A percentile compares a stretch with the other conserved stretches of the same genome.
Evolutionary conservation across 108 stramenopile genomes (phyloP).

Genomic region (Bacterosira constricta): DNA sequence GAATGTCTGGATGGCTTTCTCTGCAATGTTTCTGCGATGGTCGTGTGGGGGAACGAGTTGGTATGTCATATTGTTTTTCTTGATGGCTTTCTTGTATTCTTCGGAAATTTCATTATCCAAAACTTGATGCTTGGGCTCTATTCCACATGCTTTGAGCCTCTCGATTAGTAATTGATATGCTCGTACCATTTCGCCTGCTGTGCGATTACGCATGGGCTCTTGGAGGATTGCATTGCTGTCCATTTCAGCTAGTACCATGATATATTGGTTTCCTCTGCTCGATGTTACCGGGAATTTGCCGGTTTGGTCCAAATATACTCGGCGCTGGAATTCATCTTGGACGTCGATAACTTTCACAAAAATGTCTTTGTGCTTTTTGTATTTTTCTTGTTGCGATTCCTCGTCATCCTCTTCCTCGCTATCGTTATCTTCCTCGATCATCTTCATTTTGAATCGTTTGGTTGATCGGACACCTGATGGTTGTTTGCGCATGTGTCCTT

Average conservation of each 20-base stretch:
- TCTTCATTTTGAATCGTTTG: too few relatives aligned
- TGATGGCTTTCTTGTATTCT: conserved; percentile 20
- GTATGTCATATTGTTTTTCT: neutral
- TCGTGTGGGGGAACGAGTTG: conserved; percentile 34
- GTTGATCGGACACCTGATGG: conserved; percentile 11
- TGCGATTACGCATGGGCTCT: conserved; percentile 18
- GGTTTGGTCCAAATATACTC: too few relatives aligned
- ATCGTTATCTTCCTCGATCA: too few relatives aligned
- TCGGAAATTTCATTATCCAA: conserved; percentile 35
- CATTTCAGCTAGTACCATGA: conserved; percentile 44
- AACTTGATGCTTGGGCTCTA: too few relatives aligned
- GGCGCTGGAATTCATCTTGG: too few relatives aligned
- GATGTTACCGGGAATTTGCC: too few relatives aligned
- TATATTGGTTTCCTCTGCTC: conserved; percentile 55
- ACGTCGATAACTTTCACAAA: too few relatives aligned
- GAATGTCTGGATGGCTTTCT: conserved; percentile 64
- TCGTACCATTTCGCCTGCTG: neutral
- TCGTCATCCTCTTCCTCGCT: neutral
- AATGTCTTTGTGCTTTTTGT: too few relatives aligned
- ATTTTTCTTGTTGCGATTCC: too few relatives aligned
- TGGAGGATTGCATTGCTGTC: conserved; percentile 49
- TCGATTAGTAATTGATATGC: conserved; percentile 1
- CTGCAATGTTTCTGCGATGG: conserved; percentile 54
- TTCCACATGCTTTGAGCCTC: conserved; percentile 10
- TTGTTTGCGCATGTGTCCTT: conserved; percentile 9